A percentile compares a stretch with the other conserved stretches of the same genome.
phyloP scores from a whole-genome alignment of 768 basidiomycete species.

The Filobasidium floriforme region DNA sequence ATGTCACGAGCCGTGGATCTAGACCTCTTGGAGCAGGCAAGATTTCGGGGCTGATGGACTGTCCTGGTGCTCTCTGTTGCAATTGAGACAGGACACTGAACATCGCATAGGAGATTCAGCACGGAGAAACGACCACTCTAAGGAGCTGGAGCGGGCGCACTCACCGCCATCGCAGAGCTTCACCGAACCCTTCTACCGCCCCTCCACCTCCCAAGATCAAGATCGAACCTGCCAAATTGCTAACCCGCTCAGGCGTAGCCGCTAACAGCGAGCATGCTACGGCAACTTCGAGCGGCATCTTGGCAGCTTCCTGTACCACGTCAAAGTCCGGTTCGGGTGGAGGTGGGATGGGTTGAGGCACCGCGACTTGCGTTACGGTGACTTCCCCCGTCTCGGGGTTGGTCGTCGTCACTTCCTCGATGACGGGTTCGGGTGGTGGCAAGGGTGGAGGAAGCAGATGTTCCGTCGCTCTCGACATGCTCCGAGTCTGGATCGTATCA shows the following conservation, averaged over 20 bases:
- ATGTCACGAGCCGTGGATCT: conserved; percentile 78
- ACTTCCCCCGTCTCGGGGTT: conserved; percentile 19
- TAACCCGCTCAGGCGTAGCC: conserved; percentile 75
- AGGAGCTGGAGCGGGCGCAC: background rate
- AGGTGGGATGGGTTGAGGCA: conserved; percentile 9
- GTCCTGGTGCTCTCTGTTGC: conserved; percentile 3
- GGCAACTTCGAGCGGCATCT: conserved; percentile 82
- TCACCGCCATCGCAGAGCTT: conserved; percentile 23
- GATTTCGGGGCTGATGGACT: conserved; percentile 53
- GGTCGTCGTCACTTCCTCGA: background rate
- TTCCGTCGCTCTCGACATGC: conserved; percentile 84
- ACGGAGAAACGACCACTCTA: background rate
- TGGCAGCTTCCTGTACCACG: conserved; percentile 74
- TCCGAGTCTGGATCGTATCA: conserved; percentile 58
- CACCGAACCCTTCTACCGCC: conserved; percentile 47
- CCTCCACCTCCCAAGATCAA: conserved; percentile 80
- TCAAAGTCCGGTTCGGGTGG: conserved; percentile 47
- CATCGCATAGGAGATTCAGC: background rate
- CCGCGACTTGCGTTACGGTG: conserved; percentile 9
- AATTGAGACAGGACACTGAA: conserved; percentile 7
- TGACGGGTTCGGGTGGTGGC: conserved; percentile 47
- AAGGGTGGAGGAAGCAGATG: conserved; percentile 56
- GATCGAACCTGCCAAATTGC: conserved; percentile 79
- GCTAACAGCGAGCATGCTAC: conserved; percentile 87
- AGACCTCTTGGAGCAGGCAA: conserved; percentile 92